These are phyloP conservation scores for Eutrema heterophyllum DNA, from an alignment of 345 rosid genomes.

Conservation along the genomic window DNA sequence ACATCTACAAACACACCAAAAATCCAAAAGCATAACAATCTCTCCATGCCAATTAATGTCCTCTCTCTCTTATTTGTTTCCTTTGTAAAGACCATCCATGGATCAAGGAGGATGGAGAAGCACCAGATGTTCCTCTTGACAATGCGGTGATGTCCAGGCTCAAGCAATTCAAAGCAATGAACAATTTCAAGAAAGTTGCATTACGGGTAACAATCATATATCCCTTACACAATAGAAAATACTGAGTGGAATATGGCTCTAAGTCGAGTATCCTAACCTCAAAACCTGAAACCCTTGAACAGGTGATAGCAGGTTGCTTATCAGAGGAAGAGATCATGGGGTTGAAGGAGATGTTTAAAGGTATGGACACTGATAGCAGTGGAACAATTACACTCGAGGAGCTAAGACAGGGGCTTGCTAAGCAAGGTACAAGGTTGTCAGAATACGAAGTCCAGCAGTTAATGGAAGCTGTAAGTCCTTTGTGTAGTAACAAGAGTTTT, in stretches of 20 bases:
- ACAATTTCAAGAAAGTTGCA: conserved; percentile 77
- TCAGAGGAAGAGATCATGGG: conserved; percentile 72
- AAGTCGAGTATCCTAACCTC: neutral
- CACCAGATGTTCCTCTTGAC: conserved; percentile 81
- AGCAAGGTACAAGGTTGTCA: conserved; percentile 55
- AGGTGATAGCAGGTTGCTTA: conserved; percentile 62
- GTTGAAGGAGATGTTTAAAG: conserved; percentile 55
- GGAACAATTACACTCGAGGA: conserved; percentile 64
- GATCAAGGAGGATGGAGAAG: conserved; percentile 81
- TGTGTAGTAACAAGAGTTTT: neutral
- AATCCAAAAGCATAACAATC: neutral
- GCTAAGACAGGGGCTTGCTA: conserved; percentile 56
- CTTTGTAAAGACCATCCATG: conserved; percentile 54
- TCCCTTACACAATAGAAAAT: neutral
- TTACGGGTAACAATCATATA: conserved; percentile 40
- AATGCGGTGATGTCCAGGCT: conserved; percentile 70
- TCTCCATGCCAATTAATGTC: neutral
- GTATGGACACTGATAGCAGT: conserved; percentile 55
- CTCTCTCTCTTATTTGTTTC: neutral
- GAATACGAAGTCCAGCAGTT: conserved; percentile 55
- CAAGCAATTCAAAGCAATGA: conserved; percentile 80
- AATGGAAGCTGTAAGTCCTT: conserved; percentile 54
- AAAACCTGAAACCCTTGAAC: neutral
- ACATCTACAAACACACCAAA: conserved; percentile 12
- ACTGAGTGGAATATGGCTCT: neutral